Base-by-base conservation (phyloP, 2,329 filamentous ascomycete genomes). In the Chaetomium globosum region DNA sequence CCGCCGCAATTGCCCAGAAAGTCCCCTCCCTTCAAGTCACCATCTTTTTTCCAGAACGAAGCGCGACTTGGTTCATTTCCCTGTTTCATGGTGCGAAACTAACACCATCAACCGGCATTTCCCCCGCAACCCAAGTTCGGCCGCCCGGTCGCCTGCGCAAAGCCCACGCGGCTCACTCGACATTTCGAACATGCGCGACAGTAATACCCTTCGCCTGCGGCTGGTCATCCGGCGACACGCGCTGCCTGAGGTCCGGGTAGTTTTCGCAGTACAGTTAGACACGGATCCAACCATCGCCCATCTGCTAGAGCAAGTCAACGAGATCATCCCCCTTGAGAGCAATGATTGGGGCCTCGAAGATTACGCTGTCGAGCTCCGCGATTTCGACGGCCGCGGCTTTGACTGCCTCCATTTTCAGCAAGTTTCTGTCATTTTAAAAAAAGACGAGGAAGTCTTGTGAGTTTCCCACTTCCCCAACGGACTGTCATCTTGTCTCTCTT, bases 391-490 rank as follows among this genome's bases (percentile, higher is more conserved):
- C n/a, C 80, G 77, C 21, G 87, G 85, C 54, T 97, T 91, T 70
- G 94, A 98, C 77, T 95, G 92, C 72, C 78, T 97, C 64, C 94
- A 97, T 78, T 98, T 92, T 72, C 89, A 92, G 74, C 82, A 85
- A 23, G 83, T 96, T 6, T 80, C 82, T 16, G 83, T 84, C 53
- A 80, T 95, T 10, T 80, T 97, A 65, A 89, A 91, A 70, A 89
- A 94, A 59, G 92, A 95, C 62, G 93, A 97, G 72, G 87, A 93
- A 75, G 85, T 97, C 63, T 81, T 90, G 90, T 93, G 80, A 72
- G 88, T 65, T 7, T 8, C 39, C 39, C 39, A n/a, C 39, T n/a
- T n/a, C n/a, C 39, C 16, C 16, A 43, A n/a, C 39, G 1, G 3
- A 3, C n/a, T 82, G 3, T 12, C 31, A 82, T 28, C 23, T 43